phyloP scores from a whole-genome alignment of 2,329 filamentous ascomycete species.

The Aspergillus sp. region DNA sequence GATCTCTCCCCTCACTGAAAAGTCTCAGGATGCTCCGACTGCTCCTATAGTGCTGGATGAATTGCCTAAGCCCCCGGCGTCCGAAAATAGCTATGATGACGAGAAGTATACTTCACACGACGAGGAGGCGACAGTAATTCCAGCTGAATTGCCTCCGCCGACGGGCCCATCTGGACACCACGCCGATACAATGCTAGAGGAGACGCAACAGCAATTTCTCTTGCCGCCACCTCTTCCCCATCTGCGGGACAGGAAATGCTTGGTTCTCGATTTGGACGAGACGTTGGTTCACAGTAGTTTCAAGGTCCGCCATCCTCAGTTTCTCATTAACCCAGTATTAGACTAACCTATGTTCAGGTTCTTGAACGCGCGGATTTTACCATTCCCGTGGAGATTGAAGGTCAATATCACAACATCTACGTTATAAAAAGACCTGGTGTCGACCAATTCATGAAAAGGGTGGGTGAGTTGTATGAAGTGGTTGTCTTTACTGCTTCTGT shows the following conservation, averaged over 20 bases:
- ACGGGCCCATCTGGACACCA: constrained; percentile 44
- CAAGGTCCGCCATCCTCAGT: constrained; percentile 64
- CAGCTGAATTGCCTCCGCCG: constrained; percentile 54
- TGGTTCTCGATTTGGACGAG: constrained; percentile 94
- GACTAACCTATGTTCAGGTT: constrained; percentile 60
- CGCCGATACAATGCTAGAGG: constrained; percentile 32
- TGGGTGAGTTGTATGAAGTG: constrained; percentile 96
- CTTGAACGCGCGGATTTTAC: constrained; percentile 98
- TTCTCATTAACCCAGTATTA: background rate
- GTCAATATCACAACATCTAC: constrained; percentile 98
- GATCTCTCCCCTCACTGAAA: constrained; percentile 7
- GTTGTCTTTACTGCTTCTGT: constrained; percentile 98
- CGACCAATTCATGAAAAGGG: constrained; percentile 97
- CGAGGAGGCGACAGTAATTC: constrained; percentile 43
- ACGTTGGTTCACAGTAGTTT: constrained; percentile 98
- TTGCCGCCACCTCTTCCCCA: constrained; percentile 79
- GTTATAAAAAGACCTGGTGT: constrained; percentile 99
- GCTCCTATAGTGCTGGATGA: constrained; percentile 54
- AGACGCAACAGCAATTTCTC: constrained; percentile 66
- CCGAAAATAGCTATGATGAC: constrained; percentile 46
- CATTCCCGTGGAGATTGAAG: constrained; percentile 97
- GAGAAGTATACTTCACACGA: constrained; percentile 47
- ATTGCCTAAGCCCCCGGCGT: constrained; percentile 53
- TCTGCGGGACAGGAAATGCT: constrained; percentile 84
- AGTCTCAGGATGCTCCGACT: constrained; percentile 20